Base-by-base conservation (phyloP, 805 yeast species). In the Metschnikowia corniflorae region DNA sequence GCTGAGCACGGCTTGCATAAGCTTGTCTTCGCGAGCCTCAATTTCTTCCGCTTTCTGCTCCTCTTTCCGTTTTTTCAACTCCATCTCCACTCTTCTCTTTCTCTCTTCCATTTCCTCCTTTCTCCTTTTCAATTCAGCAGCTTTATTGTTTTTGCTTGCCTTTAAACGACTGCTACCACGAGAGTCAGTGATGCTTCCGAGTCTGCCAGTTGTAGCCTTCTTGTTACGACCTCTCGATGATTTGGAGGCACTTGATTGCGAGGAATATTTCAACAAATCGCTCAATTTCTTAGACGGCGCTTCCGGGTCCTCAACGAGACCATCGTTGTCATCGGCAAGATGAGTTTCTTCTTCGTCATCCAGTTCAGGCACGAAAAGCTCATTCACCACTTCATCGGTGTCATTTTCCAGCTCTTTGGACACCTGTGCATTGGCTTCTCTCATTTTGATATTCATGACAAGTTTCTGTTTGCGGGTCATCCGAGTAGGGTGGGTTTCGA, bases 1-100 rank as follows among this genome's bases (percentile, higher is more conserved):
- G 15, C 41, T 46, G n/a, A 63, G 43, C 2, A 63, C 57, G 0
- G 64, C 54, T 29, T 44, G 45, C 44, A 60, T 46, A 21, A 60
- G 44, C 20, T 44, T 43, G 21, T 55, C 47, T 32, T 54, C 40
- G 7, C 43, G 35, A 1, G 42, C 40, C 15, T 23, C 34, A 14
- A 18, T 16, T 16, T 40, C 43, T 22, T 27, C 38, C 16, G 19
- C n/a, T 22, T 31, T 29, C 22, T 13, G 25, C 15, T 29, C 29
- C 21, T 26, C 27, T 26, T 33, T 29, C n/a, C n/a, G 29, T 21
- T 20, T 25, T 20, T 22, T 36, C 26, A 32, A 12, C 9, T 21
- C 16, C 24, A 35, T 16, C 13, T 35, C 9, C 14, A 14, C 16
- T 18, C 6, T 7, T 17, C 14, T 21, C 6, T 3, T 22, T 9